A percentile compares a stretch with the other conserved stretches of the same genome.
Conservation (phyloP, 768 basidiomycete species). For the Fibroporia radiculosa region DNA sequence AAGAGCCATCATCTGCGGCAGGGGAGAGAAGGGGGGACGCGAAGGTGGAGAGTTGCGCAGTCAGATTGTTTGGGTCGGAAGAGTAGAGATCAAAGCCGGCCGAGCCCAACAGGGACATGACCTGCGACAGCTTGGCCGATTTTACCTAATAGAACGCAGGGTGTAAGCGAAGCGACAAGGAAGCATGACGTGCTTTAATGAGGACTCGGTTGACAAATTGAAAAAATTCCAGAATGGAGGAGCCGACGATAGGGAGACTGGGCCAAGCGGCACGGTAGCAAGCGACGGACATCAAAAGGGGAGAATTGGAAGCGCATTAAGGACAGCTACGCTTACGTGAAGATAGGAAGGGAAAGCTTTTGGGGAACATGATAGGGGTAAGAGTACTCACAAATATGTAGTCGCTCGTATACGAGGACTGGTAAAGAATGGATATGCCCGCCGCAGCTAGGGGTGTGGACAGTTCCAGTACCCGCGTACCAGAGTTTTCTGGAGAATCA, state of each 20-base stretch:
- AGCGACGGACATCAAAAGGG: constrained; percentile 1
- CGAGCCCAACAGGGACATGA: constrained; percentile 46
- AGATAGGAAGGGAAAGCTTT: constrained; percentile 6
- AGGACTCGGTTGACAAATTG: neutral
- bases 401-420: constrained; percentile 77
- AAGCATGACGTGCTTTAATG: constrained; percentile 1
- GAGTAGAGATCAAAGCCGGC: constrained; percentile 59
- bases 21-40: constrained; percentile 20
- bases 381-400: constrained; percentile 60
- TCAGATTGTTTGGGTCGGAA: constrained; percentile 20
- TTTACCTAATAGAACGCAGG: constrained; percentile 43
- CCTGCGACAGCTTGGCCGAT: constrained; percentile 54
- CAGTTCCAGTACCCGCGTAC: constrained; percentile 66
- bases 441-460: constrained; percentile 70
- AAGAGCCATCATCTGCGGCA: constrained; percentile 11
- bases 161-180: neutral
- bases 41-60: constrained; percentile 20
- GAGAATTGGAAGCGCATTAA: too few relatives aligned
- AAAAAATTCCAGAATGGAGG: neutral
- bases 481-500: constrained; percentile 46
- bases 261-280: neutral
- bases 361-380: neutral
- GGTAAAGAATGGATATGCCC: constrained; percentile 76
- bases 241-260: neutral
- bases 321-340: too few relatives aligned